Evolutionary conservation across 2,329 filamentous ascomycete species (phyloP), one percentile per base, ranked within the genome.

Genomic region (Aureobasidium melanogenum): DNA sequence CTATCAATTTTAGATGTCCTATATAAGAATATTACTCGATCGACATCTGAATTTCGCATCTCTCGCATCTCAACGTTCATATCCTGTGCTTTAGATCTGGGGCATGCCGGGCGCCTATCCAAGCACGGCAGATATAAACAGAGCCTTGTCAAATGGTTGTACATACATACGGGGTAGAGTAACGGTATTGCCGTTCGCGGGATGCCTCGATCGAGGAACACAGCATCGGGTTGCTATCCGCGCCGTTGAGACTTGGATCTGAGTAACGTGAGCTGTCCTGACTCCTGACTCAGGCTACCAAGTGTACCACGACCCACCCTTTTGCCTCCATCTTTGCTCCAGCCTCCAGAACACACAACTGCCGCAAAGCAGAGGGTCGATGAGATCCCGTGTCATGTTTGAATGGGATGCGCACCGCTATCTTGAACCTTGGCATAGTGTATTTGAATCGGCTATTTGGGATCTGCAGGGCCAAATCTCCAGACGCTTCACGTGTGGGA

Each of bases 391-490:
- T 47, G 54, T 38, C 54, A 46, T 26, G 54, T 57, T 57, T 57
- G 41, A 26, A 39, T 56, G 52, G 26, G 52, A 44, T 19, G 38
- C 12, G 39, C 28, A 34, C 30, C 39, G 19, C 39, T 36, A 19
- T 36, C 19, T n/a, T 24, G 7, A n/a, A n/a, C 28, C 52, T 44
- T 57, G 54, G 41, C 41, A 26, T 9, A 22, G 38, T 38, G 41
- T 3, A 57, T 56, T 8, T 46, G 54, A 8, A 34, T 56, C 34
- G 26, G 5, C 28, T 26, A 32, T 56, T 34, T 24, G 28, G 22
- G 44, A 50, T 59, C 56, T 28, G 34, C 56, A 59, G 44, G 56
- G 12, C 41, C 43, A 41, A 41, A 47, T 59, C 56, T 59, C 44
- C 56, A 57, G 39, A 57, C 30, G 10, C 30, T 57, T 47, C 38